A percentile compares a stretch with the other conserved stretches of the same genome.
Conservation (phyloP, 2,329 filamentous ascomycete species). For the Thermochaetoides dissita region DNA sequence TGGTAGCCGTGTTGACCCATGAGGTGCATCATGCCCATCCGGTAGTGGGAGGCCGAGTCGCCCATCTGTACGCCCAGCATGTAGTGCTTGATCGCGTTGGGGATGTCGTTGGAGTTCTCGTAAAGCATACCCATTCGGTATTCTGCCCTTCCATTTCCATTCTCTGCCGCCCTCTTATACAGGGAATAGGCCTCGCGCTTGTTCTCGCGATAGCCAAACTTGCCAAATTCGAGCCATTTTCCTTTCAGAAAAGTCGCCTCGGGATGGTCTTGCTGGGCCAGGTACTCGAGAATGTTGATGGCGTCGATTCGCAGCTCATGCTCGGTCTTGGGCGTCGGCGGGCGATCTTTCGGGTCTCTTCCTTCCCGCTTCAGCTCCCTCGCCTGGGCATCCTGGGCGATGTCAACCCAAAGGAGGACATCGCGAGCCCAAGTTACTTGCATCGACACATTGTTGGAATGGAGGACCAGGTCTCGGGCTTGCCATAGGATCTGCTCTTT, state of each 20-base stretch:
- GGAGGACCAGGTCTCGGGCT: conserved; percentile 69
- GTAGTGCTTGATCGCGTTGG: conserved; percentile 86
- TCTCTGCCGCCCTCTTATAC: conserved; percentile 73
- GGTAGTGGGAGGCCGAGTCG: conserved; percentile 76
- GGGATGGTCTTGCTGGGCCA: conserved; percentile 83
- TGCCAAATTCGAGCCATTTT: conserved; percentile 97
- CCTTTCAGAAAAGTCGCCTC: conserved; percentile 87
- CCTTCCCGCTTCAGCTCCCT: conserved; percentile 38
- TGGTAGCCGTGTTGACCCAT: conserved; percentile 83
- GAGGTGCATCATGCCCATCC: conserved; percentile 93
- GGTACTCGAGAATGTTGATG: conserved; percentile 78
- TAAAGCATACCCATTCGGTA: conserved; percentile 98
- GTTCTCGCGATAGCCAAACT: conserved; percentile 79
- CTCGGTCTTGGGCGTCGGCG: conserved; percentile 72
- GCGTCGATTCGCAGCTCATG: conserved; percentile 80
- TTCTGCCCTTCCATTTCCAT: conserved; percentile 76
- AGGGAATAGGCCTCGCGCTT: conserved; percentile 87
- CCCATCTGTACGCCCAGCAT: conserved; percentile 62
- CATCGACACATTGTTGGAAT: conserved; percentile 89
- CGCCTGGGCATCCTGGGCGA: conserved; percentile 61
- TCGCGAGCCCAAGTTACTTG: conserved; percentile 96
- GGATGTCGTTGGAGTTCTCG: conserved; percentile 83
- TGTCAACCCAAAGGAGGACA: conserved; percentile 76
- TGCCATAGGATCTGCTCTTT: conserved; percentile 82
- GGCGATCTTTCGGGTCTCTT: conserved; percentile 35